phyloP scores from a whole-genome alignment of 1,139 yeast species.

The Geotrichum cucujoidarum region DNA sequence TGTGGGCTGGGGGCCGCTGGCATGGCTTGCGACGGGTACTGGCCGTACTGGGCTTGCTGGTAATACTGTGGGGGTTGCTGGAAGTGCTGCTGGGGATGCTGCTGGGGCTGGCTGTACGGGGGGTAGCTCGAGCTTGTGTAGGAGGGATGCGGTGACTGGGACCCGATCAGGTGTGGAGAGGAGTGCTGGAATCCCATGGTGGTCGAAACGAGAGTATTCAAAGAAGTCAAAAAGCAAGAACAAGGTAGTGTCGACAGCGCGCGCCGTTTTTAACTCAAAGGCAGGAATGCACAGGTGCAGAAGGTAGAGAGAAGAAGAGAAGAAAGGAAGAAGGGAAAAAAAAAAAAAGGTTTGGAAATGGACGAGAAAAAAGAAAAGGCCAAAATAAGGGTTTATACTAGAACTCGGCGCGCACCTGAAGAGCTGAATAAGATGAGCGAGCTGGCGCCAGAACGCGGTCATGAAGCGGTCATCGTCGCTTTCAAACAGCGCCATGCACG shows the following conservation, averaged over 20 bases:
- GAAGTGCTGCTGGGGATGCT: background rate
- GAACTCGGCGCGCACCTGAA: no score
- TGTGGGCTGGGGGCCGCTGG: constrained; percentile 1
- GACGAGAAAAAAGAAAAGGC: background rate
- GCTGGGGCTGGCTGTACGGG: background rate
- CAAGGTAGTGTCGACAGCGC: no score
- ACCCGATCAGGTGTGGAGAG: constrained; percentile 7
- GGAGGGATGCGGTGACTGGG: background rate
- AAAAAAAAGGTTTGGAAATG: constrained; percentile 2
- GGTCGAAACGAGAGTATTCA: background rate
- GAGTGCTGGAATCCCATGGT: constrained; percentile 4
- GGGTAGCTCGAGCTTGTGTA: background rate
- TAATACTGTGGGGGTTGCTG: background rate
- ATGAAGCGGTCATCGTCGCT: no score
- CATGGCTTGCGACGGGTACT: background rate
- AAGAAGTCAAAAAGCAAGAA: background rate
- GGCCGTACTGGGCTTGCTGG: constrained; percentile 1
- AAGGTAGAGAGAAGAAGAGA: constrained; percentile 1
- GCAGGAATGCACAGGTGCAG: no score
- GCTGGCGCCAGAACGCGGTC: no score
- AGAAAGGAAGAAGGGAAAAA: background rate
- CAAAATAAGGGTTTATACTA: background rate
- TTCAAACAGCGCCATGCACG: no score
- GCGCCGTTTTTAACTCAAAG: no score
- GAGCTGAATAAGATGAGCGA: no score